A percentile compares a stretch with the other conserved stretches of the same genome.
Evolutionary conservation across 2,329 filamentous ascomycete genomes (phyloP).

Genomic region (Paraphoma sp.): DNA sequence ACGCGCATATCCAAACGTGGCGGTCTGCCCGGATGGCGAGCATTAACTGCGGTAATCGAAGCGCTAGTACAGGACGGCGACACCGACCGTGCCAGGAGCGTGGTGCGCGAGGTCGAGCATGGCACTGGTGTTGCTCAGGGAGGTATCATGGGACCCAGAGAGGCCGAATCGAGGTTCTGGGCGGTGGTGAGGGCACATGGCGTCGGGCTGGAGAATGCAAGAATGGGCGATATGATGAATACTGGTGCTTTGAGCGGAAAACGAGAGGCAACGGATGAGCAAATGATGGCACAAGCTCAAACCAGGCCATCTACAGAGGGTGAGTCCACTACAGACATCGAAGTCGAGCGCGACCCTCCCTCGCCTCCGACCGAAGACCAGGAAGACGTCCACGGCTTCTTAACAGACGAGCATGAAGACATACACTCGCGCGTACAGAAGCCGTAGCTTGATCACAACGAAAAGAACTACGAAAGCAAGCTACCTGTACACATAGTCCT

Average conservation of each 20-base stretch:
- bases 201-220: conserved; percentile 14
- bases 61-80: conserved; percentile 48
- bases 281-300: neutral
- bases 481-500: neutral
- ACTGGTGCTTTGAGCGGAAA: neutral
- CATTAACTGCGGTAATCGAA: conserved; percentile 47
- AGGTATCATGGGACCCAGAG: conserved; percentile 21
- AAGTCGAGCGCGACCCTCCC: neutral
- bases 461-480: neutral
- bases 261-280: neutral
- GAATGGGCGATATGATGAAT: conserved; percentile 12
- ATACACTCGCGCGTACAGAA: neutral
- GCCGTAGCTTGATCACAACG: neutral
- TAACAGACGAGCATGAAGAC: conserved; percentile 13
- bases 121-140: conserved; percentile 38
- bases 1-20: conserved; percentile 47
- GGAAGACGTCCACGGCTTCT: conserved; percentile 22
- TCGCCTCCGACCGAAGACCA: neutral
- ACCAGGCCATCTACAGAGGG: neutral
- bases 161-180: conserved; percentile 26
- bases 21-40: conserved; percentile 51
- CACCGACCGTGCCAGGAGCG: conserved; percentile 35
- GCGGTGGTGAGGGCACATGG: conserved; percentile 13
- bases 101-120: conserved; percentile 48
- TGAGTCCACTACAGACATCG: neutral